Evolutionary conservation across 768 basidiomycete species (phyloP), one percentile per base, ranked within the genome.

Genomic region (Mycena olivaceomarginata): DNA sequence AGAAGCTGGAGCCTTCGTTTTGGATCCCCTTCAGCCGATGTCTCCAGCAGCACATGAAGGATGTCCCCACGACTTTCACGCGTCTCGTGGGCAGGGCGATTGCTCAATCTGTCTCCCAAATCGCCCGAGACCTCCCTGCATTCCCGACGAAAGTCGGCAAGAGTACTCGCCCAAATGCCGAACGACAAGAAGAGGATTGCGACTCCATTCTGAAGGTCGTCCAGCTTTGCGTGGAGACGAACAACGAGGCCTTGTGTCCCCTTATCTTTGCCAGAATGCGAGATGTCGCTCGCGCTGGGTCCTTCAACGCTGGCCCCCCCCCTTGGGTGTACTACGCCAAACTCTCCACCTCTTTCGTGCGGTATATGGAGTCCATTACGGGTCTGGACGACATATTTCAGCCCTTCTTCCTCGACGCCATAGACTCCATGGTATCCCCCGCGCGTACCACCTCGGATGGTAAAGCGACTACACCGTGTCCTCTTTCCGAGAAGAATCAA

Each of bases 321-420:
- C 78, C 78, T 12, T 79, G 78, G 78, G 39, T 74, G 10, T 79
- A 76, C 20, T 76, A 79, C 16, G 48, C 69, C 7, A 72, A 76
- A 25, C 67, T 79, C 15, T 45, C 25, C 31, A 4, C 69, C 9
- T 16, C 70, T 3, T 20, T 79, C 22, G n/a, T 40, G 10, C 41
- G 51, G 41, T 65, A 62, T 63, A 39, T 68, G 22, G 62, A 53
- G 51, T 57, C 43, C 40, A 11, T 16, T 31, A 4, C 39, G 16
- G 62, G 13, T 10, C 65, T 76, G 18, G 41, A 60, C 31, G 18
- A 31, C 15, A 43, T 20, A 4, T 76, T 79, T 40, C 67, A 31
- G 51, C 63, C 72, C 0, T 79, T 79, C 56, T 79, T 79, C 64
- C 20, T 53, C 37, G 75, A 76, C 15, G 75, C 63, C 53, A 46